Evolutionary conservation across 1,284 basidiomycete species (phyloP).

Genomic region (Chalciporus sp.): DNA sequence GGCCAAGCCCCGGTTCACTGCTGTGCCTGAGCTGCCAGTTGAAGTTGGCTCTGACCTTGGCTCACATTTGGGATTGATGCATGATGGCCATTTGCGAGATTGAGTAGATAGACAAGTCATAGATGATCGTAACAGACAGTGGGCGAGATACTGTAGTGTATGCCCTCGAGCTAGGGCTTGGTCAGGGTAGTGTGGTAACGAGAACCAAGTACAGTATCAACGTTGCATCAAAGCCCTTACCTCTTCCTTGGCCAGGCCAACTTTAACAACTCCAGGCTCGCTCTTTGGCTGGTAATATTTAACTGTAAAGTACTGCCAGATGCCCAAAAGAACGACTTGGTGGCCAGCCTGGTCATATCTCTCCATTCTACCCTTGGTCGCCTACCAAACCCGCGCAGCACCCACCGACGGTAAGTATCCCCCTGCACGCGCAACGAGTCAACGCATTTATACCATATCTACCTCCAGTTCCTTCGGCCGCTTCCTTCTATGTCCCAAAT

Average conservation of each 20-base stretch:
- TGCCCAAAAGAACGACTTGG: conserved; percentile 7
- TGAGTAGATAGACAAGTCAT: too few relatives aligned
- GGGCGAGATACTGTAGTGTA: not conserved
- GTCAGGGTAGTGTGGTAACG: too few relatives aligned
- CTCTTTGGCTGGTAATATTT: not conserved
- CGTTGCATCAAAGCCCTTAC: not conserved
- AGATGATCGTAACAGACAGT: too few relatives aligned
- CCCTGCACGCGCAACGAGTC: not conserved
- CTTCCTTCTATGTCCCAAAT: conserved; percentile 80
- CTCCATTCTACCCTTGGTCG: conserved; percentile 18
- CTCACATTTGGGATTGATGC: too few relatives aligned
- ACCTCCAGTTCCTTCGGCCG: conserved; percentile 67
- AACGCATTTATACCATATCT: not conserved
- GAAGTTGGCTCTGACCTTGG: not conserved
- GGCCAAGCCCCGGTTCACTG: not conserved
- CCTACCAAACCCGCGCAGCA: conserved; percentile 29
- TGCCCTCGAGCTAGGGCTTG: not conserved
- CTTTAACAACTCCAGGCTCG: too few relatives aligned
- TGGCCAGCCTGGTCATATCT: conserved; percentile 13
- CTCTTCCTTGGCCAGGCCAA: too few relatives aligned
- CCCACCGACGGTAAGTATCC: conserved; percentile 50
- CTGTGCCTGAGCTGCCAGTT: not conserved
- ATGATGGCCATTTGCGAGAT: too few relatives aligned
- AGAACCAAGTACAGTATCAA: too few relatives aligned
- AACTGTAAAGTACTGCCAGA: conserved; percentile 1